A percentile compares a stretch with the other conserved stretches of the same genome.
These are phyloP conservation scores for Opeltia flavorubescens DNA, from an alignment of 495 filamentous ascomycete genomes.

Conservation along the genomic window DNA sequence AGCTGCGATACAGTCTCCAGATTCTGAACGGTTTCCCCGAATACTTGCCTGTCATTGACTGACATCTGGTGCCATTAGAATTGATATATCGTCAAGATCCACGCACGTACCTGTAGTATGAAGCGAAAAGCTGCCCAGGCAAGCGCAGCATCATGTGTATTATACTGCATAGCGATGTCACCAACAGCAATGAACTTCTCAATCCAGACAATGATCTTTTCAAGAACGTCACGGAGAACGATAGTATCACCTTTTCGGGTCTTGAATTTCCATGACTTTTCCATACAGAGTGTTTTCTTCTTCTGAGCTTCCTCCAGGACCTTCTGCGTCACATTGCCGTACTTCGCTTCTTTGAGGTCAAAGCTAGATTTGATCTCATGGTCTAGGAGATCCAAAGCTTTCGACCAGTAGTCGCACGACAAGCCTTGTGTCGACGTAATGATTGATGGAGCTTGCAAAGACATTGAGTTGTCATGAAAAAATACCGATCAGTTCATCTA, in stretches of 20 bases:
- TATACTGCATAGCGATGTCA: slow-evolving; percentile 19
- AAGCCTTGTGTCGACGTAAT: too few species aligned
- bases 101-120: background rate
- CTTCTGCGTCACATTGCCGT: too few species aligned
- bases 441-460: too few species aligned
- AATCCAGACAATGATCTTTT: slow-evolving; percentile 15
- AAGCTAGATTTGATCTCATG: too few species aligned
- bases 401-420: too few species aligned
- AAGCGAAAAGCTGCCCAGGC: slow-evolving; percentile 22
- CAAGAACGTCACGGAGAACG: slow-evolving; percentile 13
- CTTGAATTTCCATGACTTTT: slow-evolving; percentile 8
- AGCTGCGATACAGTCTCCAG: slow-evolving; percentile 10
- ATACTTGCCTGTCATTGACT: slow-evolving; percentile 1
- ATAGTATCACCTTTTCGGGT: slow-evolving; percentile 10
- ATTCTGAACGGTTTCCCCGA: slow-evolving; percentile 1
- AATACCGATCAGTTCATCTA: too few species aligned
- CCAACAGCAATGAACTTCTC: slow-evolving; percentile 19
- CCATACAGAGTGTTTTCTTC: slow-evolving; percentile 7
- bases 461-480: too few species aligned
- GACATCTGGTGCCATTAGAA: background rate
- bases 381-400: too few species aligned
- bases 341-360: too few species aligned
- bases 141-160: slow-evolving; percentile 18
- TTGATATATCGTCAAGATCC: background rate
- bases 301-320: slow-evolving; percentile 5